Conservation (phyloP, 768 basidiomycete genomes). For the Agaricus subrufescens region DNA sequence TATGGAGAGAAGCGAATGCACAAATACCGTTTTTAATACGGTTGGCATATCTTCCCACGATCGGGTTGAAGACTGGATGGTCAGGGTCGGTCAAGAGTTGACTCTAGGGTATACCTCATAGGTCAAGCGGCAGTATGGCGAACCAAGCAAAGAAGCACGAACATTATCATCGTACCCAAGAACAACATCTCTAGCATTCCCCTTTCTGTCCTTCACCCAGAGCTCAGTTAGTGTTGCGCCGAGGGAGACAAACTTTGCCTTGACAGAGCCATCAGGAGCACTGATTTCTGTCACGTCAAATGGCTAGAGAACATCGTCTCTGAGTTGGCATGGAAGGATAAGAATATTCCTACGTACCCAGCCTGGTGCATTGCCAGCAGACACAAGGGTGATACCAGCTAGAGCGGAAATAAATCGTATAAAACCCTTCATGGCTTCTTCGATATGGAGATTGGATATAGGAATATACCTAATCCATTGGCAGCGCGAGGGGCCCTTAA, state of each 20-base stretch:
- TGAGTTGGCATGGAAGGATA: not conserved
- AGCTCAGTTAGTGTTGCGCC: constrained; percentile 54
- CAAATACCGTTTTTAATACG: constrained; percentile 44
- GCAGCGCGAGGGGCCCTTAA: not conserved
- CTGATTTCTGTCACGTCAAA: constrained; percentile 45
- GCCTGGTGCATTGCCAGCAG: not conserved
- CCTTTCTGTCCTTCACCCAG: constrained; percentile 49
- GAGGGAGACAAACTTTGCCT: constrained; percentile 52
- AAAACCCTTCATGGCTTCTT: not conserved
- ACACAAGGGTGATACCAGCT: not conserved
- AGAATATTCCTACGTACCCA: not conserved
- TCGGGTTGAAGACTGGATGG: constrained; percentile 42
- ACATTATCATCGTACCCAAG: constrained; percentile 56
- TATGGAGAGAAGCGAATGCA: not conserved
- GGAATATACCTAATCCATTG: not conserved
- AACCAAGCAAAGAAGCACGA: constrained; percentile 10
- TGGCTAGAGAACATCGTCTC: constrained; percentile 25
- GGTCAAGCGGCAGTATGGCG: not conserved
- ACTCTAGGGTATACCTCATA: constrained; percentile 21
- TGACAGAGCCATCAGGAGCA: constrained; percentile 52
- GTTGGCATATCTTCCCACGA: constrained; percentile 47
- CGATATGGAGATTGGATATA: not conserved
- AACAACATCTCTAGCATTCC: constrained; percentile 45
- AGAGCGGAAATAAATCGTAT: not conserved
- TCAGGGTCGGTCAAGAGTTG: constrained; percentile 36